These are phyloP conservation scores for Puccinellia tenuiflora DNA, from an alignment of 176 grass and related monocot species.

Conservation along the genomic window DNA sequence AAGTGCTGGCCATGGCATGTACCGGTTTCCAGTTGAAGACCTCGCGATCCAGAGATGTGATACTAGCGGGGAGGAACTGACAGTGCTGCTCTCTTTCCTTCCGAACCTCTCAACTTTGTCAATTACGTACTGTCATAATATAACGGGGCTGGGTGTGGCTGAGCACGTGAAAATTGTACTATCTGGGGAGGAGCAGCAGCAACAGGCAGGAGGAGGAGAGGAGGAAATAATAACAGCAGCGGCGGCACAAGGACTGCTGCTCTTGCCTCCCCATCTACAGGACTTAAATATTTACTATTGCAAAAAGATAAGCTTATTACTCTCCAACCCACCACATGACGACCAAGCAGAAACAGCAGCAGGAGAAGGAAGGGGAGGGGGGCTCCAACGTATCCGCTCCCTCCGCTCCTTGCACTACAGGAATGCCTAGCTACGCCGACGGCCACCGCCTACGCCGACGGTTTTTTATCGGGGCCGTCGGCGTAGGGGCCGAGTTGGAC, in stretches of 20 bases:
- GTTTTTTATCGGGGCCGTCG: no score
- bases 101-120: fast-evolving
- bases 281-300: fast-evolving
- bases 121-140: fast-evolving
- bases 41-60: fast-evolving
- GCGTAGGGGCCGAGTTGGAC: no score
- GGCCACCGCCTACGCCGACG: no score
- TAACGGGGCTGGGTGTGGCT: neutral
- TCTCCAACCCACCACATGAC: neutral
- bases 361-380: no score
- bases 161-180: neutral
- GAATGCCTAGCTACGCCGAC: no score
- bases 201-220: neutral
- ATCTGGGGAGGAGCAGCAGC: neutral
- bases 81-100: neutral
- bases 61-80: neutral
- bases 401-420: fast-evolving
- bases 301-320: neutral
- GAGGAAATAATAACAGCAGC: neutral
- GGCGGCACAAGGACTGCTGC: neutral
- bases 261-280: neutral
- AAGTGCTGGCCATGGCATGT: neutral
- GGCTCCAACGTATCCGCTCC: neutral
- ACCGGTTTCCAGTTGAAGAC: neutral
- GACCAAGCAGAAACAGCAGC: no score